A percentile compares a stretch with the other conserved stretches of the same genome.
Conservation (phyloP, 73 alveolate genomes). For the Symbiodinium natans region DNA sequence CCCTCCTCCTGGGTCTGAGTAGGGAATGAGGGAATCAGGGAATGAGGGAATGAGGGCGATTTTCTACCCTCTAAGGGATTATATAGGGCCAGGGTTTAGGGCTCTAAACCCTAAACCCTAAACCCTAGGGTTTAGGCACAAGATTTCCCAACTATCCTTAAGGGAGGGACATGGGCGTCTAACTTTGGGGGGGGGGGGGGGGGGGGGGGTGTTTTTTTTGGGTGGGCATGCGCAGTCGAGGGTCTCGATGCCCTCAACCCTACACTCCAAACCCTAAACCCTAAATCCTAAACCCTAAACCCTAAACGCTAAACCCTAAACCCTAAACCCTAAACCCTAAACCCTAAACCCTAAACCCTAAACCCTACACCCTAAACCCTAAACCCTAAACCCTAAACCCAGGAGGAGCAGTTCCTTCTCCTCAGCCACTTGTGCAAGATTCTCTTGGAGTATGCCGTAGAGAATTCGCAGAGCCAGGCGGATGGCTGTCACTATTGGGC, state of each 20-base stretch:
- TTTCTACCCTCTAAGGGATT: not conserved
- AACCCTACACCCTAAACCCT: not conserved
- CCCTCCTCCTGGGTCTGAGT: too few species aligned
- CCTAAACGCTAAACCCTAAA: not conserved
- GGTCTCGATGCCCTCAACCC: too few species aligned
- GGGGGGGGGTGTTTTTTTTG: too few species aligned
- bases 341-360: not conserved
- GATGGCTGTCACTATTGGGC: not conserved
- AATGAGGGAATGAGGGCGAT: too few species aligned
- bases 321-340: not conserved
- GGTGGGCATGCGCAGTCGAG: too few species aligned
- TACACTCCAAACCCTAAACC: too few species aligned
- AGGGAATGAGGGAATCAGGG: too few species aligned
- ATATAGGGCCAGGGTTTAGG: not conserved
- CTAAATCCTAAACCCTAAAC: too few species aligned
- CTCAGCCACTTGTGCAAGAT: slow-evolving; percentile 60
- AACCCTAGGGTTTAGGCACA: not conserved
- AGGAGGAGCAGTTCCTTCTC: slow-evolving; percentile 67
- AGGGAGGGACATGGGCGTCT: too few species aligned
- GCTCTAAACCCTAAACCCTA: not conserved
- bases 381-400: not conserved
- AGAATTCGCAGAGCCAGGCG: slow-evolving; percentile 51
- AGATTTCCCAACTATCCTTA: too few species aligned
- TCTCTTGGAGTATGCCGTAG: slow-evolving; percentile 56
- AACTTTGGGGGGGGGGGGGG: too few species aligned